phyloP scores from a whole-genome alignment of 1,284 basidiomycete species.

The Paramarasmius palmivorus region DNA sequence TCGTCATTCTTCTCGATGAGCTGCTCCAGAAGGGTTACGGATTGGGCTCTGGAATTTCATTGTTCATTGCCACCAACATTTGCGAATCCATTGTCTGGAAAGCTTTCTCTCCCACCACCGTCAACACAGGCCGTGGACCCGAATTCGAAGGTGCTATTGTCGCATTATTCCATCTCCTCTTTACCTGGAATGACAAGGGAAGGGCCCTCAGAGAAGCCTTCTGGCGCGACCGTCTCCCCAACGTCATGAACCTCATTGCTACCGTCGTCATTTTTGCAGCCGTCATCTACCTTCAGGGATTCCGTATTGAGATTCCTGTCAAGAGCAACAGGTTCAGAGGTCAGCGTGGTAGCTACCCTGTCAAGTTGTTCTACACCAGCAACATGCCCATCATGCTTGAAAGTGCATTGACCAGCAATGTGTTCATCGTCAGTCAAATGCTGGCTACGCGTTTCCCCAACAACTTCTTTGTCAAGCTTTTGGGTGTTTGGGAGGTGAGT shows the following conservation, averaged over 20 bases:
- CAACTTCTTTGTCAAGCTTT: conserved; percentile 87
- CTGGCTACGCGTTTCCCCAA: conserved; percentile 87
- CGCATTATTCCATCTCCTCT: conserved; percentile 95
- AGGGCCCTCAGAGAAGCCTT: conserved; percentile 97
- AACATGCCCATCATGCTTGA: conserved; percentile 99
- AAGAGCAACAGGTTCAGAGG: conserved; percentile 97
- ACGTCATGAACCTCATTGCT: conserved; percentile 96
- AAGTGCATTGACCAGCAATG: conserved; percentile 90
- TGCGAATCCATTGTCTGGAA: conserved; percentile 99
- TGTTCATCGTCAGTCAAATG: conserved; percentile 98
- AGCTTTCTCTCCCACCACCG: conserved; percentile 96
- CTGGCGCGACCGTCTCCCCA: conserved; percentile 96
- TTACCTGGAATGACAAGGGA: conserved; percentile 99
- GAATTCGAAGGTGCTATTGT: conserved; percentile 98
- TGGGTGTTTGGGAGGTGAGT: conserved; percentile 95
- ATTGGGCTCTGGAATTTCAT: conserved; percentile 96
- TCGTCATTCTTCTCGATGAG: conserved; percentile 98
- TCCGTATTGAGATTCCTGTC: conserved; percentile 98
- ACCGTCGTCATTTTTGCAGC: conserved; percentile 91
- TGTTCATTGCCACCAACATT: conserved; percentile 99
- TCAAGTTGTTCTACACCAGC: conserved; percentile 98
- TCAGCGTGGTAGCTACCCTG: conserved; percentile 92
- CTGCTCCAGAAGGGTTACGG: conserved; percentile 99
- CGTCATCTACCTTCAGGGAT: conserved; percentile 98
- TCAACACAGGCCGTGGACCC: conserved; percentile 97